Conservation (phyloP, 2,329 filamentous ascomycete species). For the Hymenoscyphus fructigenus region DNA sequence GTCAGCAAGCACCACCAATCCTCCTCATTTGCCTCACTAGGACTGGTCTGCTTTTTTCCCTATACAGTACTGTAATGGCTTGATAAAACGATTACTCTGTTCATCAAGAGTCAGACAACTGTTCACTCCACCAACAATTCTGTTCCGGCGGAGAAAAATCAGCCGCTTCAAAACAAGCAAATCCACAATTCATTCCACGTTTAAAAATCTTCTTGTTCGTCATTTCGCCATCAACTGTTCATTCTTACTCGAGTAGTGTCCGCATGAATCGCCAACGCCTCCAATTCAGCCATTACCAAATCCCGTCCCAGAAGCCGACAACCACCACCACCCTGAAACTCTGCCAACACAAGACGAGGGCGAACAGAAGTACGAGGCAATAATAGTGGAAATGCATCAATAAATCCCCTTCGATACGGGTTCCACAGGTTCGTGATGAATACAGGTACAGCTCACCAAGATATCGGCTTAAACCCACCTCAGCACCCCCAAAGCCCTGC, state of each 20-base stretch:
- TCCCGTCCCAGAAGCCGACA: neutral
- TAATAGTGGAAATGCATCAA: neutral
- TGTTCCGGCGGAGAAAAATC: no score
- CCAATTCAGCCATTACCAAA: neutral
- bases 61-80: no score
- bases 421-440: neutral
- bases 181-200: neutral
- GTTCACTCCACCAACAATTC: neutral
- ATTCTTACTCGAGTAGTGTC: neutral
- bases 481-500: neutral
- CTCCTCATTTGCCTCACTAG: neutral
- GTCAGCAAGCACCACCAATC: neutral
- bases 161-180: neutral
- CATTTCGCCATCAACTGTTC: neutral
- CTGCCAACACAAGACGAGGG: neutral
- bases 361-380: neutral
- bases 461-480: neutral
- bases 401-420: neutral
- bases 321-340: neutral
- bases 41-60: neutral
- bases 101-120: neutral
- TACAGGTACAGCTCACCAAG: neutral
- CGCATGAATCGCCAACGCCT: neutral
- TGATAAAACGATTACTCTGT: neutral
- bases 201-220: no score